Conservation (phyloP, 345 rosid genomes). For the Sapria himalayana region DNA sequence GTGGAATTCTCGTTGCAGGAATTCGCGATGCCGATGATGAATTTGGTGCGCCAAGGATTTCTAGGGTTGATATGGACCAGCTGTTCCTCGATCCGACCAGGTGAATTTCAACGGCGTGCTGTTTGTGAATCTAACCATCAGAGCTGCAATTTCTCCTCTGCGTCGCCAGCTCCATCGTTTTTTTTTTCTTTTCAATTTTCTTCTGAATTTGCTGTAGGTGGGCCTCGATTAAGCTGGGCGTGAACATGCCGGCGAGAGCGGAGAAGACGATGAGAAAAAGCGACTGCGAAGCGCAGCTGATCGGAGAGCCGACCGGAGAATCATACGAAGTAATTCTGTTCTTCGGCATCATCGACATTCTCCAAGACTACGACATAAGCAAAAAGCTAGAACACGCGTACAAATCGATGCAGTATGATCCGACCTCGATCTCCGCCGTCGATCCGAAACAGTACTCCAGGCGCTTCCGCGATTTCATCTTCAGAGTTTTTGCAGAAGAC, state of each 20-base stretch:
- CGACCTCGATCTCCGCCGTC: slow-evolving; percentile 93
- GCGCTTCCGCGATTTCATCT: slow-evolving; percentile 80
- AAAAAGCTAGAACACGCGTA: slow-evolving; percentile 98
- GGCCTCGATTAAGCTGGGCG: slow-evolving; percentile 52
- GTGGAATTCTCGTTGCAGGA: slow-evolving; percentile 7
- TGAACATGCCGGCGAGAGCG: slow-evolving; percentile 54
- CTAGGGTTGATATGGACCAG: slow-evolving; percentile 16
- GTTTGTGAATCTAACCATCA: no score
- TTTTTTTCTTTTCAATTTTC: neutral
- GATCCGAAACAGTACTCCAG: slow-evolving; percentile 86
- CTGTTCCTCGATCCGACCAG: slow-evolving; percentile 12
- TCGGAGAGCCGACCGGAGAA: slow-evolving; percentile 85
- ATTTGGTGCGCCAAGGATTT: slow-evolving; percentile 14
- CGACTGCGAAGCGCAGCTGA: slow-evolving; percentile 43
- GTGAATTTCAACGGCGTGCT: no score
- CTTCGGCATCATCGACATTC: slow-evolving; percentile 86
- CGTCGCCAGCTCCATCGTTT: no score
- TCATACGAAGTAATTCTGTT: slow-evolving; percentile 44
- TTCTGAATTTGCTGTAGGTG: slow-evolving; percentile 21
- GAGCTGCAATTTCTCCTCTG: no score
- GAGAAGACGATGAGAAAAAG: slow-evolving; percentile 58
- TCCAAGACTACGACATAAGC: slow-evolving; percentile 95
- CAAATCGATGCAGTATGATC: slow-evolving; percentile 87
- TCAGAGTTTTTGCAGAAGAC: slow-evolving; percentile 66
- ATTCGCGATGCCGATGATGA: slow-evolving; percentile 11